Evolutionary conservation across 495 filamentous ascomycete species (phyloP), one percentile per base, ranked within the genome.

Genomic region (Penicillium macrosclerotiorum): DNA sequence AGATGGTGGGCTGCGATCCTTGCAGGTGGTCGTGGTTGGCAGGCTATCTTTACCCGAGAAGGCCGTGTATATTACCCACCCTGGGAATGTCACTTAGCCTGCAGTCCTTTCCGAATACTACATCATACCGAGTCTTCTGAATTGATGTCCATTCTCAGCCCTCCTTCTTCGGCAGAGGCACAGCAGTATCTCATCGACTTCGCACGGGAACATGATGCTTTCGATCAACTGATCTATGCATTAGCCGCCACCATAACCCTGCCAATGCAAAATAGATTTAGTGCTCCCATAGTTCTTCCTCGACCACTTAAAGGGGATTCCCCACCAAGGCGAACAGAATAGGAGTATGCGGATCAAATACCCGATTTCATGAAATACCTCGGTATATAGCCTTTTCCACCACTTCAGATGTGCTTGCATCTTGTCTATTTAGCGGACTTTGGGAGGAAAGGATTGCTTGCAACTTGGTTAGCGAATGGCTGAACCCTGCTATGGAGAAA

Each of bases 401-500:
- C 20, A 45, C 22, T 9, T 45, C 42, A 5, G 37, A 19, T n/a
- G 17, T 49, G 14, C 6, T 49, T 32, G 16, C 36, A 1, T 49
- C 45, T 12, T 49, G 24, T 41, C 25, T 49, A 27, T 22, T 34
- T 26, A 37, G 45, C 6, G 14, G 25, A 11, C 34, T 49, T n/a
- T 49, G 45, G 45, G 37, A 49, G 19, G 36, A 17, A 13, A 37
- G 45, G 8, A 49, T 40, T 6, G 4, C 45, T 34, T 49, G 45
- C 37, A 49, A 49, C 18, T 25, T 49, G 14, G 18, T 37, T n/a
- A 49, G 45, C 29, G 13, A 49, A 25, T 49, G 45, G 45, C 26
- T 41, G 1, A 42, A 49, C 16, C 42, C 42, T 9, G 8, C 42
- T 5, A 5, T 45, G 22, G 20, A 45, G 20, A 13, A 45, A 19